phyloP scores from a whole-genome alignment of 23 red algal genomes.

The Porphyridium purpureum region DNA sequence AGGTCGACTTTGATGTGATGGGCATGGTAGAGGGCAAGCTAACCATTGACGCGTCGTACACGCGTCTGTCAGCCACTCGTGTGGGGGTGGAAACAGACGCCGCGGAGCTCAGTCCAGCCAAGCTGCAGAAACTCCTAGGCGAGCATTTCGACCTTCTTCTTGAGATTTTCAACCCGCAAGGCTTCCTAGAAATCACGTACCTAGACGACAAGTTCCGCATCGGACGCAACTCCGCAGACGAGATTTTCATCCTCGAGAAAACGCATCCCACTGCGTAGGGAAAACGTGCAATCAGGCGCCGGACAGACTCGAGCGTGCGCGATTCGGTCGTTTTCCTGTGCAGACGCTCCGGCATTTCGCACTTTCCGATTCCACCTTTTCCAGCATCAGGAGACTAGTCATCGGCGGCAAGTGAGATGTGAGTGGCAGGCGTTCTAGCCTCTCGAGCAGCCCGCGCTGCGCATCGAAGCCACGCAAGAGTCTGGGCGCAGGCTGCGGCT shows the following conservation, averaged over 20 bases:
- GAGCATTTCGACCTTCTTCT: constrained; percentile 19
- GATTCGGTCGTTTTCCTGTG: too few relatives aligned
- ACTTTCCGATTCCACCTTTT: too few relatives aligned
- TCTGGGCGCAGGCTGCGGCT: too few relatives aligned
- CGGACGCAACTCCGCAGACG: constrained; percentile 39
- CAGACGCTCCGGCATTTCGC: too few relatives aligned
- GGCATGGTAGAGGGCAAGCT: constrained; percentile 23
- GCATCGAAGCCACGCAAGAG: too few relatives aligned
- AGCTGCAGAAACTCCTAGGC: constrained; percentile 39
- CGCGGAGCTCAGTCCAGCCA: constrained; percentile 12
- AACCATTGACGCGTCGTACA: constrained; percentile 32
- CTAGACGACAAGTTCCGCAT: constrained; percentile 28
- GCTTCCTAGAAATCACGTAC: constrained; percentile 54
- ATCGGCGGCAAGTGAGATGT: too few relatives aligned
- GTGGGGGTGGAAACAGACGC: constrained; percentile 19
- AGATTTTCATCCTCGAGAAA: constrained; percentile 49
- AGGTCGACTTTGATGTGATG: constrained; percentile 37
- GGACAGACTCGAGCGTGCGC: too few relatives aligned
- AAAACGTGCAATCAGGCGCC: too few relatives aligned
- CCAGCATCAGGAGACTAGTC: too few relatives aligned
- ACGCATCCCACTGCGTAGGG: too few relatives aligned
- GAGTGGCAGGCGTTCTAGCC: too few relatives aligned
- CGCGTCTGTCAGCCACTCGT: background rate
- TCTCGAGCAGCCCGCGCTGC: too few relatives aligned
- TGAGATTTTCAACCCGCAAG: constrained; percentile 59